Percentiles rank a stretch among this genome's conserved stretches.
phyloP scores from a whole-genome alignment of 163 green algal species.

The Coccomyxa subellipsoidea region DNA sequence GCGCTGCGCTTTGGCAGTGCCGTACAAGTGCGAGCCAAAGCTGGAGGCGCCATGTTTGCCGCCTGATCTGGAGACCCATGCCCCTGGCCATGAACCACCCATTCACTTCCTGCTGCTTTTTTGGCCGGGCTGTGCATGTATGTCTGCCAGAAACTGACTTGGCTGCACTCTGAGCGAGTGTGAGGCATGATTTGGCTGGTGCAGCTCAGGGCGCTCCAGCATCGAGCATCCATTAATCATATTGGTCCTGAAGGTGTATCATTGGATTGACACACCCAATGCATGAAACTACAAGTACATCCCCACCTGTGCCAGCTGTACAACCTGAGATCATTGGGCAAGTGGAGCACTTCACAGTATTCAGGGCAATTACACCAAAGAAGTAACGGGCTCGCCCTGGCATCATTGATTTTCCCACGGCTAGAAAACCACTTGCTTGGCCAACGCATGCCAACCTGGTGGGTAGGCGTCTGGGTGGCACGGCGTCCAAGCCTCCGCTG shows the following conservation, averaged over 20 bases:
- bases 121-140: neutral
- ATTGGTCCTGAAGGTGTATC: no score
- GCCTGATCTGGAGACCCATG: neutral
- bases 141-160: neutral
- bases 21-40: neutral
- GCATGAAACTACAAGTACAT: no score
- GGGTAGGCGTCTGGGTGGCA: neutral
- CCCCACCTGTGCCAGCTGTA: neutral
- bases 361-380: neutral
- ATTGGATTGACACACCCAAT: no score
- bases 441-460: no score
- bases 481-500: neutral
- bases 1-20: conserved; percentile 16
- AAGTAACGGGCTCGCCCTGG: neutral
- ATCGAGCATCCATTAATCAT: no score
- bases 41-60: neutral
- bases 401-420: neutral
- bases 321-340: neutral
- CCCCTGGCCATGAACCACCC: neutral
- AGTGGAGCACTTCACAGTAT: neutral
- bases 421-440: no score
- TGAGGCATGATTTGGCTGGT: neutral
- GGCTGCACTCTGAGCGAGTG: neutral
- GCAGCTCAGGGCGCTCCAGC: neutral
- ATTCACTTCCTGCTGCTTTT: neutral